Evolutionary conservation across 164 flowering plant genomes (phyloP), one percentile per base, ranked within the genome.

Genomic region (Protea cynaroides): DNA sequence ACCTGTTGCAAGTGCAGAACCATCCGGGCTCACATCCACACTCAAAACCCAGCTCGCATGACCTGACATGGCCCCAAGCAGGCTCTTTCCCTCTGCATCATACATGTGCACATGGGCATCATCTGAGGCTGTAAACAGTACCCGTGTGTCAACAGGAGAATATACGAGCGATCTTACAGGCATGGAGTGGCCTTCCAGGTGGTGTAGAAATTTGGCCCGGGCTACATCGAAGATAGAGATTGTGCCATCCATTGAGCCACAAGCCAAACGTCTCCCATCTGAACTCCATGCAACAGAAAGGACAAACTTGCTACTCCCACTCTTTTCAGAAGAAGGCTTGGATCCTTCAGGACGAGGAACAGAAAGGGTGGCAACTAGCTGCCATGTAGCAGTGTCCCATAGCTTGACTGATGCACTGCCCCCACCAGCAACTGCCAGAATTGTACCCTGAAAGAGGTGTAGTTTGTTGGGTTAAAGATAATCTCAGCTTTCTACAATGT

Each of bases 271-370:
- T 61, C 67, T 81, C 25, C 99, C 99, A 74, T 92, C 97, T 23
- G 85, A 83, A 65, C 92, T 88, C 94, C 94, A 95, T 29, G 97
- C 99, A 19, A 95, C 96, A 24, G 98, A 95, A n/a, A 95, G 89
- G 46, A 87, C 97, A 75, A 95, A 95, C 71, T 88, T 92, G 78
- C 92, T 86, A 78, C 80, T 89, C 63, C 86, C 75, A 55, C 71
- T 75, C 74, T 81, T 89, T 59, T 95, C 97, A 9, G 89, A 62
- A 9, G 89, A 62, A 6, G 96, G 90, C 67, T 87, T 87, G 50
- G 83, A 57, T 22, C 80, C 85, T 75, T 90, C 97, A 2, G 89
- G 95, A 12, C 94, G 92, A 4, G 97, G 97, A 63, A 92, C 78
- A 17, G 86, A 71, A 10, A 95, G 74, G 23, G 89, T 86, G 8